Evolutionary conservation across 768 basidiomycete species (phyloP).

Genomic region (Termitomyces sp.): DNA sequence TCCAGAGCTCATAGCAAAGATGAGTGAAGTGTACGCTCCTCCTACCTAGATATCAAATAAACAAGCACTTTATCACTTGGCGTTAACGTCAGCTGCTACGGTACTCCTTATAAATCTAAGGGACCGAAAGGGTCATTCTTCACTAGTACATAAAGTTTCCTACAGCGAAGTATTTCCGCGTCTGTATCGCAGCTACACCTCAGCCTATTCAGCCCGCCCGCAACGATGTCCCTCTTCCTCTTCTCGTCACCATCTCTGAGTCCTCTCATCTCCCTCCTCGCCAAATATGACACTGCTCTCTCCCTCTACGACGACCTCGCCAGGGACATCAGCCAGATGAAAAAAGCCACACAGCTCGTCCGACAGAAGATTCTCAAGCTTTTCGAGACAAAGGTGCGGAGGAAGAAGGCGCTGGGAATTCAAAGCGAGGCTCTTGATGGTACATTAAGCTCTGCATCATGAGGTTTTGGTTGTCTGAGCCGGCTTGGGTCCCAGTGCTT

Average conservation of each 20-base stretch:
- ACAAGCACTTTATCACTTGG: not conserved
- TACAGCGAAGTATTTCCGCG: not conserved
- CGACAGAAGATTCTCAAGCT: constrained; percentile 12
- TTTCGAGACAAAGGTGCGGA: constrained; percentile 5
- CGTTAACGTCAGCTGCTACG: not conserved
- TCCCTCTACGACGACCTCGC: constrained; percentile 10
- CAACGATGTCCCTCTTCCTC: not conserved
- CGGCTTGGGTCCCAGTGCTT: not conserved
- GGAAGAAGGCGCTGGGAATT: constrained; percentile 4
- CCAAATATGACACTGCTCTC: constrained; percentile 11
- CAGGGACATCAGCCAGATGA: constrained; percentile 6
- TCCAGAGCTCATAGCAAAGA: constrained; percentile 34
- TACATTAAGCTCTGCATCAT: not conserved
- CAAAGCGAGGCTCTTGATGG: constrained; percentile 7
- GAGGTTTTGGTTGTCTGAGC: not conserved
- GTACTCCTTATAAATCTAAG: not conserved
- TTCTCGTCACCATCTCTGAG: not conserved
- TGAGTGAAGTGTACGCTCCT: constrained; percentile 26
- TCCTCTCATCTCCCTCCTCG: not conserved
- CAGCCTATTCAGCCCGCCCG: not conserved
- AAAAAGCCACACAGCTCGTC: constrained; percentile 7
- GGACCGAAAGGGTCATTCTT: not conserved
- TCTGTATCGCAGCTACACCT: not conserved
- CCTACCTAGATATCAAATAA: not conserved
- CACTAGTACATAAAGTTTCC: not conserved